phyloP scores from a whole-genome alignment of 257 asterid genomes.

The Marsdenia floribunda region DNA sequence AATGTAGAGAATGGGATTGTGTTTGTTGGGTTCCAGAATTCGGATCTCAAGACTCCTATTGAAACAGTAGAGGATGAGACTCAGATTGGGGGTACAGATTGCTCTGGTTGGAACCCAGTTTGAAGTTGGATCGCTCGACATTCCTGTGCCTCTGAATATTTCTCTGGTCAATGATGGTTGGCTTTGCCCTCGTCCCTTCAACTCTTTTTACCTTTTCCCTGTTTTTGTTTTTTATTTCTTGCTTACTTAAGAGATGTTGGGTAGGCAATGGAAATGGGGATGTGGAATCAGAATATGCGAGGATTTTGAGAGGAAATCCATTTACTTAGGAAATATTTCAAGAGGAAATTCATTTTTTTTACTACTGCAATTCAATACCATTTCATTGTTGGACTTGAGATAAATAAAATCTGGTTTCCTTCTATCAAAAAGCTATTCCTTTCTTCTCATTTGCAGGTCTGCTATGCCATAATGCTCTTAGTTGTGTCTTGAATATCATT shows the following conservation, averaged over 20 bases:
- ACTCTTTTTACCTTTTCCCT: background rate
- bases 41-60: slow-evolving; percentile 81
- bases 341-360: background rate
- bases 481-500: background rate
- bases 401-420: too few species aligned
- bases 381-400: background rate
- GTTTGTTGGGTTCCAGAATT: slow-evolving; percentile 68
- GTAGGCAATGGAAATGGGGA: too few species aligned
- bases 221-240: too few species aligned
- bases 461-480: background rate
- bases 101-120: slow-evolving; percentile 75
- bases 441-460: too few species aligned
- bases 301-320: too few species aligned
- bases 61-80: slow-evolving; percentile 87
- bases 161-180: slow-evolving; percentile 72
- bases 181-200: slow-evolving; percentile 54
- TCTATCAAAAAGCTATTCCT: background rate
- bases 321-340: background rate
- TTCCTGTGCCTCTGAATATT: slow-evolving; percentile 70
- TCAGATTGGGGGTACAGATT: slow-evolving; percentile 62
- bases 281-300: too few species aligned
- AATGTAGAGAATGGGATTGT: slow-evolving; percentile 67
- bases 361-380: background rate
- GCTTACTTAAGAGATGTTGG: too few species aligned
- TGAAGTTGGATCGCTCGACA: slow-evolving; percentile 53